Percentiles rank a stretch among this genome's conserved stretches.
These are phyloP conservation scores for Ceriops decandra DNA, from an alignment of 345 rosid genomes.

Conservation along the genomic window DNA sequence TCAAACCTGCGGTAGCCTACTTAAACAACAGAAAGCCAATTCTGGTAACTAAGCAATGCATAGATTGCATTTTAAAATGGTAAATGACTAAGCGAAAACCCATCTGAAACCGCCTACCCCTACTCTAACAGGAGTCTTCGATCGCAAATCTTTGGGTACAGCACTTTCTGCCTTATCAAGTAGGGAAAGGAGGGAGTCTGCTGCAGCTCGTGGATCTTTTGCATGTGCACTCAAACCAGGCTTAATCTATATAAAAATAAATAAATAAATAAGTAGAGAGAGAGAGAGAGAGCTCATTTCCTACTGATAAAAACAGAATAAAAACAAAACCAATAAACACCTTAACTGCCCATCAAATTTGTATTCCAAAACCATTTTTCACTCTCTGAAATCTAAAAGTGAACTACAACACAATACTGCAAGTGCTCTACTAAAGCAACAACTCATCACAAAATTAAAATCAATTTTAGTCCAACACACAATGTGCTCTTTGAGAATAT, in stretches of 20 bases:
- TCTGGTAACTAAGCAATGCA: slow-evolving; percentile 9
- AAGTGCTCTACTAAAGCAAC: too few relatives aligned
- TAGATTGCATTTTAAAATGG: too few relatives aligned
- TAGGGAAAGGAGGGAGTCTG: slow-evolving; percentile 53
- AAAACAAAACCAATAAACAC: too few relatives aligned
- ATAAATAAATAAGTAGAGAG: slow-evolving; percentile 14
- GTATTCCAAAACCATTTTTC: too few relatives aligned
- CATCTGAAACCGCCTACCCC: slow-evolving; percentile 49
- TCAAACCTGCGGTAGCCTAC: slow-evolving; percentile 89
- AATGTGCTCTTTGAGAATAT: too few relatives aligned
- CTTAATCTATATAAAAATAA: slow-evolving; percentile 40
- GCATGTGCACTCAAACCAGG: slow-evolving; percentile 82
- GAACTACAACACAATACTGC: too few relatives aligned
- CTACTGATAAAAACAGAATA: too few relatives aligned
- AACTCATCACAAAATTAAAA: too few relatives aligned
- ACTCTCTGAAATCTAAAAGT: too few relatives aligned
- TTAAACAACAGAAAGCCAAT: slow-evolving; percentile 3
- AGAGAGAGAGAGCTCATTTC: background rate
- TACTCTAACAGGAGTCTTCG: slow-evolving; percentile 77
- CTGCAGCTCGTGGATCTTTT: slow-evolving; percentile 59
- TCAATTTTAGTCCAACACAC: too few relatives aligned
- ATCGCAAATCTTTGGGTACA: slow-evolving; percentile 59
- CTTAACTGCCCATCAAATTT: too few relatives aligned
- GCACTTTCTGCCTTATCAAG: slow-evolving; percentile 69
- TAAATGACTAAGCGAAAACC: background rate